Base-by-base conservation (phyloP, 129 eudicot species). In the Deinandra increscens region DNA sequence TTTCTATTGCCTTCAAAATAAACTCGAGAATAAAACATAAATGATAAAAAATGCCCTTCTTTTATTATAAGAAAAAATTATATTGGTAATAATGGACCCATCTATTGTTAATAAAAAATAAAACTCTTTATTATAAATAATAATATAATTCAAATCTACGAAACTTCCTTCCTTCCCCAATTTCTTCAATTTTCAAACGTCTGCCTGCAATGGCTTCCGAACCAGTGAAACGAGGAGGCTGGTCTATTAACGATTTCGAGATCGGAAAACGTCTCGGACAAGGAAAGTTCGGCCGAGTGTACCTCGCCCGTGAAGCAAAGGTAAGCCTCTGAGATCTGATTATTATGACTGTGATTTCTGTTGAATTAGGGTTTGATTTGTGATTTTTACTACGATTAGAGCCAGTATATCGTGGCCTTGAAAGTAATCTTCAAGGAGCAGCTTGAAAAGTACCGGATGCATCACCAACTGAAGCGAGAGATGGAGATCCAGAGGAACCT, bases 261-360 rank as follows among this genome's bases (percentile, higher is more conserved):
- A 82, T 91, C 77, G 97, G 97, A 10, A 88, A 77, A 66, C 97
- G 91, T 23, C 90, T 91, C 49, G 97, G 97, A 19, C 88, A 80
- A 60, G 97, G 97, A 0, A 91, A 88, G 63, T 91, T 91, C 80
- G 97, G 97, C 58, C 85, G 97, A 31, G 97, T 91, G 17, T 91
- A 91, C 51, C 91, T 91, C 66, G 97, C 93, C 61, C 97, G 97
- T 60, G 94, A 91, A 82, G 37, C 80, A 70, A 84, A 88, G 96
- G 96, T 91, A 60, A 3, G 34, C 17, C 1, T 50, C 12, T 42
- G 18, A 41, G 20, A 37, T 44, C 60, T 1, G 14, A n/a, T 23
- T 9, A 56, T 29, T 64, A 10, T 17, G 9, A n/a, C 9, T 43
- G 6, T 7, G 38, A 48, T 66, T 66, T 66, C 37, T 3, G 31